phyloP scores from a whole-genome alignment of 805 yeast species.

The Tanozyma kutaoensis region DNA sequence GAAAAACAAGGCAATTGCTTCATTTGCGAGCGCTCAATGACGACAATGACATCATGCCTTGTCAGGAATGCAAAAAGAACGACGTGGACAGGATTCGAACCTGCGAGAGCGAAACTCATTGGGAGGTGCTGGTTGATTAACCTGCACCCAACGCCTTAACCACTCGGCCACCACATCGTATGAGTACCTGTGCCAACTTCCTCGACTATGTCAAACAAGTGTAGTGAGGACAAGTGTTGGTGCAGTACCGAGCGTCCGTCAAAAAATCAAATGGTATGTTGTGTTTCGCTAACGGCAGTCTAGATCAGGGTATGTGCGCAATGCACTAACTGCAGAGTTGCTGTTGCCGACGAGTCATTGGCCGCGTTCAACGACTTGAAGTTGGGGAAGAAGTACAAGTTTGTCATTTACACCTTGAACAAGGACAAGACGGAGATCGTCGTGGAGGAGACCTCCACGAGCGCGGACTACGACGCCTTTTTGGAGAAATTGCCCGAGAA shows the following conservation, averaged over 20 bases:
- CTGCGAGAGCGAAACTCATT: conserved; percentile 14
- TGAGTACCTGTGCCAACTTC: no score
- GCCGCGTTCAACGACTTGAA: conserved; percentile 92
- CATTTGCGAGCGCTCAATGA: no score
- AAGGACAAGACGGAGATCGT: conserved; percentile 82
- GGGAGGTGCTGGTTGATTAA: conserved; percentile 12
- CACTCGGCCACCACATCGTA: conserved; percentile 15
- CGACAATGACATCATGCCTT: no score
- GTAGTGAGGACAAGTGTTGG: no score
- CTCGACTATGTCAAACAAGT: no score
- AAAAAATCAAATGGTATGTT: background rate
- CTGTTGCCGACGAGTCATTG: conserved; percentile 69
- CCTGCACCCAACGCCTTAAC: conserved; percentile 15
- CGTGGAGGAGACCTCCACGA: conserved; percentile 73
- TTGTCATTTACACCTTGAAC: conserved; percentile 68
- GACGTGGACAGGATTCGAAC: conserved; percentile 15
- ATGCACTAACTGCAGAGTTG: conserved; percentile 21
- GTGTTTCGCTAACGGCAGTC: conserved; percentile 4
- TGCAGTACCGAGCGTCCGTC: background rate
- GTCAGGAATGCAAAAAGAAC: no score
- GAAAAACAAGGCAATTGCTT: no score
- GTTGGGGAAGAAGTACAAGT: conserved; percentile 83
- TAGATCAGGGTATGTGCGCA: conserved; percentile 12
- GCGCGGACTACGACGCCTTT: conserved; percentile 70
- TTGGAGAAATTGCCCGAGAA: conserved; percentile 85